Evolutionary conservation across 83 land plant species (phyloP), one percentile per base, ranked within the genome.

Genomic region (Thuja plicata): DNA sequence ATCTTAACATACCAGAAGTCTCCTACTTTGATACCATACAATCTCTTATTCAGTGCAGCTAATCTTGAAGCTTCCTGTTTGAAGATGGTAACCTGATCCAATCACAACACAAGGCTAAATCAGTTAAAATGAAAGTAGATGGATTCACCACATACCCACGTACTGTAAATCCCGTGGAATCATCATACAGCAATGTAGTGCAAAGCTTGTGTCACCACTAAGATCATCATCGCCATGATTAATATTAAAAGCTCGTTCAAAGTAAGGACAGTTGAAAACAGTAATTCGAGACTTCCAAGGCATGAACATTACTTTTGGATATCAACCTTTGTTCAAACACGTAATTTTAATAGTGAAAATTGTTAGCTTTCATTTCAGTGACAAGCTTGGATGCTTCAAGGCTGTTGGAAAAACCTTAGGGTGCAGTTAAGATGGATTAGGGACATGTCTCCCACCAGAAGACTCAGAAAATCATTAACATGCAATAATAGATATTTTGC

Each of bases 1-100:
- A 54, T 40, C 43, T 43, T 78, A 87, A 16, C 94, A 91, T 88
- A 97, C 99, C 99, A 90, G 57, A 96, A 98, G 87, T 98, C 91
- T 74, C 99, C 99, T 30, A 98, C 92, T 93, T 94, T 95, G 24
- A 98, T 96, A 19, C 99, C 99, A 93, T 90, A 92, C 82, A 98
- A 89, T 88, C 94, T 91, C 82, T 93, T 90, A 91, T 98, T 98
- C 46, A 97, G 90, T 27, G 99, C 94, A 90, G 99, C 98, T 89
- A 98, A 71, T 89, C 92, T 93, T 87, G 92, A 93, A 38, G 99
- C 97, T 81, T 88, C 92, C 88, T 93, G 95, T 92, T 98, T 98
- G 91, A 96, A 98, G 45, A 94, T 93, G 85, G 99, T 98, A 2
- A 98, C 99, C 99, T 98, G 92, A 82, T 60, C 40, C 89, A 52